These are phyloP conservation scores for Bipolaris bicolor DNA, from an alignment of 2,329 filamentous ascomycete genomes.

Conservation along the genomic window DNA sequence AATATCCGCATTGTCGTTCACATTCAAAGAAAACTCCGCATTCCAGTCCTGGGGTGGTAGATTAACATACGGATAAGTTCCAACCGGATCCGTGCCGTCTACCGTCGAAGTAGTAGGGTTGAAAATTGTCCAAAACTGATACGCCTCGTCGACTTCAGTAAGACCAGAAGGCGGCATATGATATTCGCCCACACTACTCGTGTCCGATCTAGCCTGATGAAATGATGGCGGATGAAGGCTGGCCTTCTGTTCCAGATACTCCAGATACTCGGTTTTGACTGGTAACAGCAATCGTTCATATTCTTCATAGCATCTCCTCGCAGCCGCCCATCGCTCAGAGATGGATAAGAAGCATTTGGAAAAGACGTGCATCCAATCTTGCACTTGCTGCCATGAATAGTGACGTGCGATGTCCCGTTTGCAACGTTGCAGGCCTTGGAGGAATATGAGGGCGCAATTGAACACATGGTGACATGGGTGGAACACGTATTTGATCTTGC, in stretches of 20 bases:
- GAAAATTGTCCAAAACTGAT: constrained; percentile 40
- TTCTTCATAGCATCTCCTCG: constrained; percentile 43
- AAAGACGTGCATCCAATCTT: constrained; percentile 41
- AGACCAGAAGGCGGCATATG: constrained; percentile 11
- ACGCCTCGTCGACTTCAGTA: constrained; percentile 34
- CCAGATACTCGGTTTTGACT: constrained; percentile 42
- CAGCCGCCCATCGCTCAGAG: constrained; percentile 45
- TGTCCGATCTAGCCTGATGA: constrained; percentile 9
- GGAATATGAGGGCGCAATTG: constrained; percentile 41
- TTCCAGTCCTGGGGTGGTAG: constrained; percentile 42
- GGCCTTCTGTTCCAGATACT: constrained; percentile 41
- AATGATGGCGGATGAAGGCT: constrained; percentile 22
- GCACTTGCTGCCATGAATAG: constrained; percentile 34
- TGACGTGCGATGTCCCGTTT: constrained; percentile 38
- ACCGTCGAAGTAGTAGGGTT: constrained; percentile 37
- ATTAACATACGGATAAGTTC: constrained; percentile 28
- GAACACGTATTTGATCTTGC: constrained; percentile 49
- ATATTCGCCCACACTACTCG: constrained; percentile 22
- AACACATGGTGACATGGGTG: constrained; percentile 48
- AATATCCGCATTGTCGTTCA: constrained; percentile 32
- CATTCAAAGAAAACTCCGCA: constrained; percentile 39
- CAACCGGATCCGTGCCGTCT: constrained; percentile 28
- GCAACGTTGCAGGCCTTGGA: constrained; percentile 41
- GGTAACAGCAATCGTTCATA: constrained; percentile 41
- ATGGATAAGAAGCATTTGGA: constrained; percentile 43